These are phyloP conservation scores for Isabelozyma gotoi DNA, from an alignment of 805 yeast species.

Conservation along the genomic window DNA sequence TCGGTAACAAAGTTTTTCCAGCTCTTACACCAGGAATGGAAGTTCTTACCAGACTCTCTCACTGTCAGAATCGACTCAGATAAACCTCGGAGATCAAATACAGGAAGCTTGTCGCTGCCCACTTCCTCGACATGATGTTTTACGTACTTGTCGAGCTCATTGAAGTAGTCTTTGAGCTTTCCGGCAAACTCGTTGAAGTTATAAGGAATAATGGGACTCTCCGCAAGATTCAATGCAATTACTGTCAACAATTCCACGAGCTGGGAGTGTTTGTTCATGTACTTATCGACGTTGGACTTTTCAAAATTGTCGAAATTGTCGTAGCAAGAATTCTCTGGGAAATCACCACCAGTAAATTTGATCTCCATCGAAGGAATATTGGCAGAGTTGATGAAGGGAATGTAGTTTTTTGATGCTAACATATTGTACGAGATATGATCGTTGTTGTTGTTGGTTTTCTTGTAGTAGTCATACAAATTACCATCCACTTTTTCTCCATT, in stretches of 20 bases:
- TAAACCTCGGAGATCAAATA: conserved; percentile 13
- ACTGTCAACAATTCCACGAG: conserved; percentile 57
- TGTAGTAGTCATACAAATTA: conserved; percentile 25
- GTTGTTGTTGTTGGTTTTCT: conserved; percentile 19
- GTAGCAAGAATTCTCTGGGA: conserved; percentile 57
- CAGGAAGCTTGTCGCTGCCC: conserved; percentile 14
- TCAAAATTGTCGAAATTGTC: conserved; percentile 64
- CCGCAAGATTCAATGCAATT: conserved; percentile 53
- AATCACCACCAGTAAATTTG: conserved; percentile 42
- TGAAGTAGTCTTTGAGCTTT: conserved; percentile 41
- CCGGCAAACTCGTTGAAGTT: conserved; percentile 49
- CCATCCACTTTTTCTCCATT: neutral
- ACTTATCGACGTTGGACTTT: conserved; percentile 48
- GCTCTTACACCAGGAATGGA: conserved; percentile 54
- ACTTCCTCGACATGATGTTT: neutral
- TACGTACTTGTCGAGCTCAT: conserved; percentile 47
- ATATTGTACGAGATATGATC: conserved; percentile 29
- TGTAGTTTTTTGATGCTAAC: conserved; percentile 55
- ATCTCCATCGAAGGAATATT: conserved; percentile 74
- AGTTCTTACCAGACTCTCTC: conserved; percentile 39
- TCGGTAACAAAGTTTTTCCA: conserved; percentile 54
- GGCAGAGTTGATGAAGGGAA: conserved; percentile 60
- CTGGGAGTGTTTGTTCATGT: conserved; percentile 53
- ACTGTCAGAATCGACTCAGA: conserved; percentile 21
- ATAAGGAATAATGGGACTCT: conserved; percentile 75